Evolutionary conservation across 257 asterid genomes (phyloP).

Genomic region (Penstemon eatonii): DNA sequence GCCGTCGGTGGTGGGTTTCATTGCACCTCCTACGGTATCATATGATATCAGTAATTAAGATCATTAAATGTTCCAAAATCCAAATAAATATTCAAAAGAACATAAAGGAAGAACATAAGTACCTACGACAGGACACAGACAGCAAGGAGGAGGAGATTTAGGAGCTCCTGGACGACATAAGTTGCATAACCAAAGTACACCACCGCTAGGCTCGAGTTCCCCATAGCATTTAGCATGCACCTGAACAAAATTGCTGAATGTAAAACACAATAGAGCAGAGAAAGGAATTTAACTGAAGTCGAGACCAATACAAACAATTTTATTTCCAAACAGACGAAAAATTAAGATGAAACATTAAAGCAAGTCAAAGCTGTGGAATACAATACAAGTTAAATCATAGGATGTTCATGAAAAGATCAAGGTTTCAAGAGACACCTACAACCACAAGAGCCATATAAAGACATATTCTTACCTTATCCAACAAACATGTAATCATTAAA

Average conservation of each 20-base stretch:
- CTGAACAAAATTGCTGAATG: slow-evolving; percentile 45
- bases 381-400: too few relatives aligned
- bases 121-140: slow-evolving; percentile 95
- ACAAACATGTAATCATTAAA: too few relatives aligned
- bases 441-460: too few relatives aligned
- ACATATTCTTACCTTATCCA: too few relatives aligned
- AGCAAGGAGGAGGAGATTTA: slow-evolving; percentile 65
- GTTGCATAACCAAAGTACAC: slow-evolving; percentile 96
- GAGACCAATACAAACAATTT: background rate
- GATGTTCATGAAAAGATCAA: too few relatives aligned
- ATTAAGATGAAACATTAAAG: too few relatives aligned
- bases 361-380: too few relatives aligned
- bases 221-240: slow-evolving; percentile 99
- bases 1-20: slow-evolving; percentile 98
- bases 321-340: too few relatives aligned
- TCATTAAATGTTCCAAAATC: background rate
- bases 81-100: slow-evolving; percentile 27
- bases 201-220: slow-evolving; percentile 78
- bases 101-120: slow-evolving; percentile 26
- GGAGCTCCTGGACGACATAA: slow-evolving; percentile 98
- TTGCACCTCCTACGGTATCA: slow-evolving; percentile 82
- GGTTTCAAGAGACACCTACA: too few relatives aligned
- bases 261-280: slow-evolving; percentile 9
- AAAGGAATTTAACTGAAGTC: background rate
- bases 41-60: slow-evolving; percentile 22